A percentile compares a stretch with the other conserved stretches of the same genome.
Evolutionary conservation across 2,329 filamentous ascomycete genomes (phyloP).

Genomic region (Apiospora hydei): DNA sequence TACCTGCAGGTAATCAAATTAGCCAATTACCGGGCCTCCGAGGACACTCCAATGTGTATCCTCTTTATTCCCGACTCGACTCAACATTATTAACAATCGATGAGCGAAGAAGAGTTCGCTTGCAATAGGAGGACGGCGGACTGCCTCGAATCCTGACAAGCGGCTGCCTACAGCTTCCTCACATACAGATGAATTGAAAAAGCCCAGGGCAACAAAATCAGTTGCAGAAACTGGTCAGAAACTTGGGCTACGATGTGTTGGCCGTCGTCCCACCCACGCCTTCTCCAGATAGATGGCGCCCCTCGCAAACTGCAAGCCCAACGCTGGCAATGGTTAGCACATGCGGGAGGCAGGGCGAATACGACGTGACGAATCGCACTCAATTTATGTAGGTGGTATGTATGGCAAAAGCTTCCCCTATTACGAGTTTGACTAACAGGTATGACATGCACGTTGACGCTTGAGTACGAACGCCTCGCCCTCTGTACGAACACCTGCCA

Average conservation of each 20-base stretch:
- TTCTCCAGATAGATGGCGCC: constrained; percentile 9
- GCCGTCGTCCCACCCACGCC: constrained; percentile 9
- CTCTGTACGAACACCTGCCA: constrained; percentile 14
- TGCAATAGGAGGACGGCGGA: neutral
- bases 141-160: neutral
- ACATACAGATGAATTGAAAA: no score
- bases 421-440: constrained; percentile 8
- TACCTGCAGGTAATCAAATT: constrained; percentile 14
- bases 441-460: constrained; percentile 13
- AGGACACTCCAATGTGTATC: neutral
- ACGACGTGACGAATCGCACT: constrained; percentile 5
- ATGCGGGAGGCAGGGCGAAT: constrained; percentile 23
- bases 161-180: neutral
- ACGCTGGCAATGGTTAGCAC: neutral
- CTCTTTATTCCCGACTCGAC: neutral
- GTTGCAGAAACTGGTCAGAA: constrained; percentile 9
- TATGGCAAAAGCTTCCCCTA: constrained; percentile 17
- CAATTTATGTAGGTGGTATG: constrained; percentile 7
- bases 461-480: neutral
- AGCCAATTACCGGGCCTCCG: constrained; percentile 15
- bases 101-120: neutral
- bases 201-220: neutral
- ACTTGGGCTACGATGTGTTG: constrained; percentile 9
- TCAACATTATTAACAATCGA: neutral
- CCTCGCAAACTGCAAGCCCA: neutral